Base-by-base conservation (phyloP, 2,329 filamentous ascomycete genomes). In the Xylaria sp. region DNA sequence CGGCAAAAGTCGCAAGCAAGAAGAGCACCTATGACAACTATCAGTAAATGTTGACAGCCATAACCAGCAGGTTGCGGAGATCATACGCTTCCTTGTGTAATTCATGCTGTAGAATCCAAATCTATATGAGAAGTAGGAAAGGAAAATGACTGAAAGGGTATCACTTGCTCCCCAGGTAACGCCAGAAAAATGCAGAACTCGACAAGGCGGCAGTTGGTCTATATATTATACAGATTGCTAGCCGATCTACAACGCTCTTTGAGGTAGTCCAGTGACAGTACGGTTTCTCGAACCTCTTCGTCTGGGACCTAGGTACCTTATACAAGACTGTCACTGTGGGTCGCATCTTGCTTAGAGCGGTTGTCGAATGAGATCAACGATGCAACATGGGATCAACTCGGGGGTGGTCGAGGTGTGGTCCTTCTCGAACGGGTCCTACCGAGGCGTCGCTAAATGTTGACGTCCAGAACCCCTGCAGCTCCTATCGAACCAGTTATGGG, bases 1-100 rank as follows among this genome's bases (percentile, higher is more conserved):
- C 77, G 75, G 72, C 80, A 82, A 67, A 82, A 82, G 70, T 82
- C 81, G 72, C 81, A 82, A 63, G 81, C 81, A 69, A 82, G 73
- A 28, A 81, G 75, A 54, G 80, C 80, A 34, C 81, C 81, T 82
- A 58, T 58, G 20, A 41, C 50, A 31, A 52, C 34, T 39, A 64
- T 75, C 70, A 77, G 77, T 65, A 61, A 39, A 69, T 69, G 52
- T 37, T 44, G 18, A 7, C 52, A n/a, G 28, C 63, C 56, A 41
- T 52, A 58, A 39, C 52, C 52, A 69, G 60, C 63, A 65, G 55
- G 63, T 1, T 39, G 8, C 28, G 18, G 41, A 55, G 52, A 52
- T 60, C 77, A 66, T 75, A 81, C 80, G 78, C 65, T 80, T 81
- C 65, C 80, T 77, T 66, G 79, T 81, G 56, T 79, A 81, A 70